Evolutionary conservation across 2,329 filamentous ascomycete genomes (phyloP).

Genomic region (Penicillium expansum): DNA sequence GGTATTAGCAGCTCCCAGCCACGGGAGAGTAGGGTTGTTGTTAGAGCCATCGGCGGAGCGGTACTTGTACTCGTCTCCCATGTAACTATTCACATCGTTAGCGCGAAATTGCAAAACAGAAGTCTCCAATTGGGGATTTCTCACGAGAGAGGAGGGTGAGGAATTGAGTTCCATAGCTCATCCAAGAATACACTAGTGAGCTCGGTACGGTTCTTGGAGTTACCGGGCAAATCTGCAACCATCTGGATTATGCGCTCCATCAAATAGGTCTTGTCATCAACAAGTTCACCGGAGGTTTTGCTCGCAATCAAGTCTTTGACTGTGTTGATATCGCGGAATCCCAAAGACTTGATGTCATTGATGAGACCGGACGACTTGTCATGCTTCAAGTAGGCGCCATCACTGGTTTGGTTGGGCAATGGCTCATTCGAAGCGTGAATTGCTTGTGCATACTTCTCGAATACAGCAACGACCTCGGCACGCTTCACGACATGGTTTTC

Average conservation of each 20-base stretch:
- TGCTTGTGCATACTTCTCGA: constrained; percentile 47
- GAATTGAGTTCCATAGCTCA: constrained; percentile 67
- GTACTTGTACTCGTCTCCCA: constrained; percentile 60
- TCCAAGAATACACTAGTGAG: constrained; percentile 67
- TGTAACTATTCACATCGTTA: constrained; percentile 33
- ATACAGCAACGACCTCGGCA: constrained; percentile 41
- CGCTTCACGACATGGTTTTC: constrained; percentile 34
- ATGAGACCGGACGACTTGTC: constrained; percentile 53
- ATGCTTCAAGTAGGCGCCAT: constrained; percentile 58
- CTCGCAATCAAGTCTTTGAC: constrained; percentile 59
- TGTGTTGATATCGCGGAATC: constrained; percentile 59
- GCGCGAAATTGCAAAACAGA: not conserved
- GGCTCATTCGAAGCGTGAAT: constrained; percentile 59
- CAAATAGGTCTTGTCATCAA: constrained; percentile 74
- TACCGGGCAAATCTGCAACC: constrained; percentile 61
- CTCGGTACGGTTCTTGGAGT: constrained; percentile 60
- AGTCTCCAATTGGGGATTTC: constrained; percentile 2
- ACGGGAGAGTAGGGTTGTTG: constrained; percentile 67
- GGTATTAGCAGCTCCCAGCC: constrained; percentile 65
- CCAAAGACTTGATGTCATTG: constrained; percentile 59
- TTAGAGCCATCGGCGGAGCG: constrained; percentile 67
- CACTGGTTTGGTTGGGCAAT: constrained; percentile 60
- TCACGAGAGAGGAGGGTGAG: constrained; percentile 69
- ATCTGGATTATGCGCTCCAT: constrained; percentile 72
- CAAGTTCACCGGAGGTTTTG: constrained; percentile 62